Conservation (phyloP, 2,329 filamentous ascomycete genomes). For the Venturia oleaginea region DNA sequence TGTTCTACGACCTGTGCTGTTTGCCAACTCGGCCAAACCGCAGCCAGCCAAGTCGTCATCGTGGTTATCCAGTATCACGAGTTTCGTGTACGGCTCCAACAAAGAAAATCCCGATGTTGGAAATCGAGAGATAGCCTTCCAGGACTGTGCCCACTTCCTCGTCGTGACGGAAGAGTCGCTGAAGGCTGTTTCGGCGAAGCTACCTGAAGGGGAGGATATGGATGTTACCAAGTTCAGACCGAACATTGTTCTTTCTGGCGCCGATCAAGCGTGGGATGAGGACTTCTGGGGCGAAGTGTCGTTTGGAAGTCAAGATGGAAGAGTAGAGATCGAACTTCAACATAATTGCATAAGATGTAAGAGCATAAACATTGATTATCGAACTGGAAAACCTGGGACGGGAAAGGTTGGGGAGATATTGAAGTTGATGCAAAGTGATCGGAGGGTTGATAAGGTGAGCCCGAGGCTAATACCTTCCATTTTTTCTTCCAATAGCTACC, state of each 20-base stretch:
- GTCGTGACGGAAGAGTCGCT: slow-evolving; percentile 62
- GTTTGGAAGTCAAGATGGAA: slow-evolving; percentile 20
- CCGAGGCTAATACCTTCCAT: no score
- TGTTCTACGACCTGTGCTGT: slow-evolving; percentile 32
- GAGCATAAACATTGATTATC: slow-evolving; percentile 40
- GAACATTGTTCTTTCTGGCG: slow-evolving; percentile 36
- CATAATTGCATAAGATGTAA: slow-evolving; percentile 40
- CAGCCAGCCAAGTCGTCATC: slow-evolving; percentile 16
- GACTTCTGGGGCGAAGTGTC: slow-evolving; percentile 36
- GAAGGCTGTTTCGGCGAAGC: slow-evolving; percentile 47
- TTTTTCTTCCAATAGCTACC: no score
- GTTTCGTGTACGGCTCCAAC: slow-evolving; percentile 17
- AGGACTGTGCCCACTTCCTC: slow-evolving; percentile 67
- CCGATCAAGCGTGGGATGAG: slow-evolving; percentile 34
- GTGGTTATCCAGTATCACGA: slow-evolving; percentile 24
- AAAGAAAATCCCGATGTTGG: not conserved
- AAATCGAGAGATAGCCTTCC: slow-evolving; percentile 49
- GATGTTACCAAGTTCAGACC: slow-evolving; percentile 40
- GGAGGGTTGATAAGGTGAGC: slow-evolving; percentile 35
- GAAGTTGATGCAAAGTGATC: slow-evolving; percentile 36
- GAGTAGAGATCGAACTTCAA: slow-evolving; percentile 26
- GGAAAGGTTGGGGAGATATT: slow-evolving; percentile 32
- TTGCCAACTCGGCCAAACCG: slow-evolving; percentile 16
- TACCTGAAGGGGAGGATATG: slow-evolving; percentile 29
- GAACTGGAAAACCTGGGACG: slow-evolving; percentile 31